Base-by-base conservation (phyloP, 108 stramenopile genomes). In the Fragilaria crotonensis region DNA sequence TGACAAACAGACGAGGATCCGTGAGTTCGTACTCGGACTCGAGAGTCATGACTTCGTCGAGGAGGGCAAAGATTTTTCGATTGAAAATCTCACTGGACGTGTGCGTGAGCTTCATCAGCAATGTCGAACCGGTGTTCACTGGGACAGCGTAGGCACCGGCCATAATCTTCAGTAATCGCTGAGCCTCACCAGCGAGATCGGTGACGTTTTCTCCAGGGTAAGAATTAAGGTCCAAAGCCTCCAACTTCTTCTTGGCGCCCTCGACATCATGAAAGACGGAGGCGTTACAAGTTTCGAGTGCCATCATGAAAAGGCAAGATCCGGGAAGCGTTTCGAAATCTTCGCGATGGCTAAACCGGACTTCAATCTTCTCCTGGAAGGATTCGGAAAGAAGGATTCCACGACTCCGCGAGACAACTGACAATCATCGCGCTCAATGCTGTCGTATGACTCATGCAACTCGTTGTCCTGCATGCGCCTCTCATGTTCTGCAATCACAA, bases 121-220 rank as follows among this genome's bases (percentile, higher is more conserved):
- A 22, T 3, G 28, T 18, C 17, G 54, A 55, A 2, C 31, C 2
- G 3, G 7, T 5, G 30, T 3, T 31, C n/a, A n/a, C n/a, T n/a
- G n/a, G n/a, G n/a, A 55, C 2, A 31, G 27, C 25, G 22, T 31
- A 55, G 3, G 20, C 54, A 30, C 29, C 26, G n/a, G 31, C 29
- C 28, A 31, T 27, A 29, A 55, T 32, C 19, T 32, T 30, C 2
- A 55, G 17, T 1, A 32, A 22, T 11, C 7, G 17, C 2, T 33
- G 54, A 29, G 4, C 28, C 20, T 55, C 30, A 3, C 17, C 33
- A 9, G 17, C 26, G 20, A 55, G 28, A 3, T 30, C 28, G 20
- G n/a, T 4, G 4, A 55, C 30, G 33, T 55, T 30, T 9, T 55
- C 54, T 2, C 30, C 54, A 14, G 54, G 54, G 33, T 4, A 55